These are phyloP conservation scores for Erigeron canadensis DNA, from an alignment of 129 eudicot species.

Conservation along the genomic window DNA sequence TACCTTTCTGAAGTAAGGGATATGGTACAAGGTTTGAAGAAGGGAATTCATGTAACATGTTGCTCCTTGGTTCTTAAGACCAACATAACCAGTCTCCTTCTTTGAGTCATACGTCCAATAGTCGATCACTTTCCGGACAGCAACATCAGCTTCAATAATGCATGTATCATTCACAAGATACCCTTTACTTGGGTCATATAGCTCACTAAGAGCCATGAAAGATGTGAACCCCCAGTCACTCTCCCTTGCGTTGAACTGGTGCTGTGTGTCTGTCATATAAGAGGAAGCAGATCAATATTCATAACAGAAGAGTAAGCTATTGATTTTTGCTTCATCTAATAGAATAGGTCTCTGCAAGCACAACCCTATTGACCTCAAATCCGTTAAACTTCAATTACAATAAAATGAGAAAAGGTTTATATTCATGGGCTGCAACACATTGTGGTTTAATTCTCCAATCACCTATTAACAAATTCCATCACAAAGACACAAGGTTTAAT, in stretches of 20 bases:
- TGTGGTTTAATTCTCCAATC: too few species aligned
- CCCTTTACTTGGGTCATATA: conserved; percentile 81
- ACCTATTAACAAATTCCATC: too few species aligned
- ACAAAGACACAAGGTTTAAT: too few species aligned
- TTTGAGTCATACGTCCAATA: conserved; percentile 94
- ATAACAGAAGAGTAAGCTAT: not conserved
- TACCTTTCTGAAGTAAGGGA: conserved; percentile 92
- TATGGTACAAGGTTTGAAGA: conserved; percentile 85
- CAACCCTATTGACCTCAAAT: not conserved
- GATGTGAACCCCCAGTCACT: conserved; percentile 99
- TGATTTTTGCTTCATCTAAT: not conserved
- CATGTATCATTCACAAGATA: conserved; percentile 71
- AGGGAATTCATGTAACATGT: conserved; percentile 98
- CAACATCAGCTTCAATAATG: conserved; percentile 88
- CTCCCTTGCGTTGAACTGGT: conserved; percentile 90
- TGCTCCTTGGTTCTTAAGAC: conserved; percentile 97
- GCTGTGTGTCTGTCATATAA: conserved; percentile 70
- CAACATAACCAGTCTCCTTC: conserved; percentile 96
- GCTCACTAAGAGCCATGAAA: conserved; percentile 84
- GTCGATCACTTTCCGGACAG: conserved; percentile 79
- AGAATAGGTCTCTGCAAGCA: not conserved
- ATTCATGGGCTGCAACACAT: not conserved
- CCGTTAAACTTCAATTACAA: conserved; percentile 6
- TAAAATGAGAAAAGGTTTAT: not conserved
- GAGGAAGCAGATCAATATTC: conserved; percentile 9